phyloP scores from a whole-genome alignment of 2,329 filamentous ascomycete genomes.

The Stachybotrys chlorohalonatus region DNA sequence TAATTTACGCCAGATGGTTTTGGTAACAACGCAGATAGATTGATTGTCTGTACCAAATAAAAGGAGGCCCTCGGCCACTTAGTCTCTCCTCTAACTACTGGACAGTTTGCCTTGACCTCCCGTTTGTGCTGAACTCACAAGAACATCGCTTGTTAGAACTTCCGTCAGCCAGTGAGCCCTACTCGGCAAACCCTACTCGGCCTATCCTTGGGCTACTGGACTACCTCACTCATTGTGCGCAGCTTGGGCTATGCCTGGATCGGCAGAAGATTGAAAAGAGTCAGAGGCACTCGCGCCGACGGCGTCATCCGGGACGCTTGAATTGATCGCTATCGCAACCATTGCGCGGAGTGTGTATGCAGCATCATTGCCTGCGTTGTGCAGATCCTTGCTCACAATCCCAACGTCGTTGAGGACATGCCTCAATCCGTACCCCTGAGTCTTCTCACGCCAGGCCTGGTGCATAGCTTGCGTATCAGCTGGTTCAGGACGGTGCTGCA shows the following conservation, averaged over 20 bases:
- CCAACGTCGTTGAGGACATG: constrained; percentile 55
- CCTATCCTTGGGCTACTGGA: too few relatives aligned
- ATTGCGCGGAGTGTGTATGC: constrained; percentile 69
- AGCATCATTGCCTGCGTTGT: constrained; percentile 85
- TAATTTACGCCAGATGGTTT: constrained; percentile 9
- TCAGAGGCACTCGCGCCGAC: not conserved
- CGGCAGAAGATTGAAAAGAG: not conserved
- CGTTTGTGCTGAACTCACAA: not conserved
- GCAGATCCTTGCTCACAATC: constrained; percentile 56
- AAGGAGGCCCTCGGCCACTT: not conserved
- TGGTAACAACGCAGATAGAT: constrained; percentile 7
- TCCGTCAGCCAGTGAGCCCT: not conserved
- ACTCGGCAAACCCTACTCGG: not conserved
- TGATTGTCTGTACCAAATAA: constrained; percentile 3
- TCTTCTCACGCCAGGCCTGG: constrained; percentile 48
- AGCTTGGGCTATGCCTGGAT: not conserved
- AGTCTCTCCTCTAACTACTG: not conserved
- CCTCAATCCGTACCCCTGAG: constrained; percentile 46
- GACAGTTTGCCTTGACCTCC: not conserved
- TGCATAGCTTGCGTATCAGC: constrained; percentile 69
- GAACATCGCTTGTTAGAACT: not conserved
- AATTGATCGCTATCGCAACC: constrained; percentile 35
- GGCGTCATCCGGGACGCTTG: not conserved
- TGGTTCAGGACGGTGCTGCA: constrained; percentile 47
- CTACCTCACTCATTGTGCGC: too few relatives aligned